Percentiles rank a stretch among this genome's conserved stretches.
phyloP scores from a whole-genome alignment of 116 monocot species.

The Thalassia testudinum region DNA sequence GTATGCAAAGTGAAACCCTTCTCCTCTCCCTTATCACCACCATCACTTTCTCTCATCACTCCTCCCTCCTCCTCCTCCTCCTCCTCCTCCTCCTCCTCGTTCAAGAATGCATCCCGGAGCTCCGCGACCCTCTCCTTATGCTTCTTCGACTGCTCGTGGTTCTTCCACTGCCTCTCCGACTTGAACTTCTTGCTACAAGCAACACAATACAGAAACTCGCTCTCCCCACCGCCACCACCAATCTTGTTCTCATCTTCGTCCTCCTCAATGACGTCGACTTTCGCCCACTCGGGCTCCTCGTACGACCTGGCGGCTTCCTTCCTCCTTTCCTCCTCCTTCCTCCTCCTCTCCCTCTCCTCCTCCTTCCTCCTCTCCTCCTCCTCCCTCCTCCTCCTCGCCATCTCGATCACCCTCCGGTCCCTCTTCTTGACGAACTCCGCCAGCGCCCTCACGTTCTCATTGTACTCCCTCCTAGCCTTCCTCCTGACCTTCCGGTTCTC shows the following conservation, averaged over 20 bases:
- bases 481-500: slow-evolving; percentile 76
- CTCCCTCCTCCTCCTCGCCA: slow-evolving; percentile 40
- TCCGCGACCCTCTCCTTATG: slow-evolving; percentile 73
- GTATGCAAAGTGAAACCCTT: too few species aligned
- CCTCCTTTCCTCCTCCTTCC: slow-evolving; percentile 71
- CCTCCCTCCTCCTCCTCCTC: slow-evolving; percentile 13
- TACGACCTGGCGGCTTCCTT: slow-evolving; percentile 48
- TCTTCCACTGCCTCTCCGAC: slow-evolving; percentile 98
- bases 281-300: slow-evolving; percentile 72
- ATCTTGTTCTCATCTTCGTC: slow-evolving; percentile 20
- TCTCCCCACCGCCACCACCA: not conserved
- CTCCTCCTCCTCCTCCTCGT: slow-evolving; percentile 37
- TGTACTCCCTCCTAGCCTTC: slow-evolving; percentile 74
- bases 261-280: slow-evolving; percentile 26
- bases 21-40: slow-evolving; percentile 10
- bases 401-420: slow-evolving; percentile 79
- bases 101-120: slow-evolving; percentile 33
- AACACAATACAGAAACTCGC: slow-evolving; percentile 65
- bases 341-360: slow-evolving; percentile 62
- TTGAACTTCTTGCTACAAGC: slow-evolving; percentile 91
- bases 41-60: slow-evolving; percentile 5
- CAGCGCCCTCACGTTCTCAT: slow-evolving; percentile 55
- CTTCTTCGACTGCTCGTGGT: slow-evolving; percentile 98
- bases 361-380: slow-evolving; percentile 59
- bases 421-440: slow-evolving; percentile 91